Percentiles rank a stretch among this genome's conserved stretches.
Evolutionary conservation across 2,329 filamentous ascomycete genomes (phyloP).

Genomic region (Xylariaceae sp.): DNA sequence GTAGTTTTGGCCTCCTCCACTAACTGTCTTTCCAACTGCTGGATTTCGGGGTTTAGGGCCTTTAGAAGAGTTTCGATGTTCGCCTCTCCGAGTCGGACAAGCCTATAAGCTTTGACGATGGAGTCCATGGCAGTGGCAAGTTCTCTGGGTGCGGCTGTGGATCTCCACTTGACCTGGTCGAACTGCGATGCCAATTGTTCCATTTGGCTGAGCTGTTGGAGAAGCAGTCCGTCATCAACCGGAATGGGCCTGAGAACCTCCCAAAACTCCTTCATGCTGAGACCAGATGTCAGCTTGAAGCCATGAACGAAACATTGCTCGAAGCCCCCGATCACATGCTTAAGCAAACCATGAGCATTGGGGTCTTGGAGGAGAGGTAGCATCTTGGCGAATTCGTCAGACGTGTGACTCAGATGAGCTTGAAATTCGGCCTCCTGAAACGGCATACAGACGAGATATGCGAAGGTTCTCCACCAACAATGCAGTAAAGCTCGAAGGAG

Average conservation of each 20-base stretch:
- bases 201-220: conserved; percentile 42
- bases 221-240: conserved; percentile 36
- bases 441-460: conserved; percentile 32
- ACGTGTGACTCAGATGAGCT: conserved; percentile 50
- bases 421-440: conserved; percentile 60
- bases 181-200: conserved; percentile 52
- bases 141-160: conserved; percentile 41
- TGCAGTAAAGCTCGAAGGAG: conserved; percentile 36
- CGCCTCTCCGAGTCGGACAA: conserved; percentile 40
- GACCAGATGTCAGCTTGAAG: conserved; percentile 66
- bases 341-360: too few species aligned
- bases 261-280: conserved; percentile 79
- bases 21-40: conserved; percentile 41
- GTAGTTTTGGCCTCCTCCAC: conserved; percentile 25
- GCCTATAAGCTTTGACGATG: conserved; percentile 47
- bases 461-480: conserved; percentile 48
- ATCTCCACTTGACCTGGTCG: conserved; percentile 53
- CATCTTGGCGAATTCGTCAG: too few species aligned
- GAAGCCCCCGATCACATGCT: conserved; percentile 33
- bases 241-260: conserved; percentile 58
- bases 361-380: too few species aligned
- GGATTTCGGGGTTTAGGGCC: conserved; percentile 43
- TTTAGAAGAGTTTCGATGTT: conserved; percentile 40
- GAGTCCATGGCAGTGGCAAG: conserved; percentile 46
- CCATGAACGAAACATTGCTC: conserved; percentile 56